These are phyloP conservation scores for Canavalia ensiformis DNA, from an alignment of 306 rosid genomes.

Conservation along the genomic window DNA sequence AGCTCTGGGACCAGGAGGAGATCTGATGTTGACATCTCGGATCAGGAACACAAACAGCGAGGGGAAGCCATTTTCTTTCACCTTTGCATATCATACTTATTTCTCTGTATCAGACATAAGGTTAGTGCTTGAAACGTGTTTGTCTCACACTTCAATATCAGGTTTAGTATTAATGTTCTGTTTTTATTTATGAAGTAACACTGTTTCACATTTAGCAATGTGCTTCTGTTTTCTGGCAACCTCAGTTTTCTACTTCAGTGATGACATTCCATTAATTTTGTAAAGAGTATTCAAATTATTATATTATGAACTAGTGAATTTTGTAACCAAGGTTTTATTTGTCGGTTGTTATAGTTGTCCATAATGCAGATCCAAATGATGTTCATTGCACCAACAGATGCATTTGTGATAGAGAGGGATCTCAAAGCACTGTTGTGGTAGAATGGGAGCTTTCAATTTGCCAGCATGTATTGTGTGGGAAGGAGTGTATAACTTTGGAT, in stretches of 20 bases:
- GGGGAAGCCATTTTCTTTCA: constrained; percentile 92
- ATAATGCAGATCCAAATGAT: background rate
- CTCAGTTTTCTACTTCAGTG: constrained; percentile 33
- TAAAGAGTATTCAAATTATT: constrained; percentile 13
- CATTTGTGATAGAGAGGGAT: constrained; percentile 31
- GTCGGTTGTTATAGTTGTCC: constrained; percentile 20
- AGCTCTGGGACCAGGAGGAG: constrained; percentile 94
- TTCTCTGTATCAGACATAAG: constrained; percentile 93
- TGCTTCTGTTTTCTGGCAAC: constrained; percentile 15
- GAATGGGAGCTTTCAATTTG: constrained; percentile 1
- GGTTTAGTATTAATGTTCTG: constrained; percentile 7
- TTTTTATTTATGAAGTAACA: background rate
- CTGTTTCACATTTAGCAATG: constrained; percentile 36
- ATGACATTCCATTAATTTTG: constrained; percentile 15
- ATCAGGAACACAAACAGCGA: constrained; percentile 86
- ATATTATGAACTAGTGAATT: constrained; percentile 18
- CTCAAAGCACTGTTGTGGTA: constrained; percentile 10
- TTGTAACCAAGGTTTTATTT: constrained; percentile 12
- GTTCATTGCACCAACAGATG: constrained; percentile 28
- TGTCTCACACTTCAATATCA: constrained; percentile 28
- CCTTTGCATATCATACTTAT: constrained; percentile 96
- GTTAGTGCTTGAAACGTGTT: constrained; percentile 52
- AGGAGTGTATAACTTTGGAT: constrained; percentile 21
- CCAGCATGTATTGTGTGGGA: background rate
- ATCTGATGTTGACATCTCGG: constrained; percentile 88